Conservation (phyloP, 495 filamentous ascomycete species). For the Xanthoparmelia taractica region DNA sequence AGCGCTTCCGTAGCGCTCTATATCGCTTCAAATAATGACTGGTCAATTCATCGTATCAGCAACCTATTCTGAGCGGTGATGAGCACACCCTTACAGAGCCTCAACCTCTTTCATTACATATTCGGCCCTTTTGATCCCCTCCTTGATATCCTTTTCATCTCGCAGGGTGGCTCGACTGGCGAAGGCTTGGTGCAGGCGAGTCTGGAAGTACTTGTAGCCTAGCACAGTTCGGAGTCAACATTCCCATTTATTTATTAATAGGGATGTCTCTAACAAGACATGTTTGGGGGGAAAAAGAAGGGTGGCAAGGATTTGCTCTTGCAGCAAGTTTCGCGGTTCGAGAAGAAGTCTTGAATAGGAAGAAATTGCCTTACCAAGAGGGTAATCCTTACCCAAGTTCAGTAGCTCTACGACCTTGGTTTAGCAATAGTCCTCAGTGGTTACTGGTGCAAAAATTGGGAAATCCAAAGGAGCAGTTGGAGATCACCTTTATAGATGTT, state of each 20-base stretch:
- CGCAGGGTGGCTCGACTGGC: conserved; percentile 58
- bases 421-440: conserved; percentile 8
- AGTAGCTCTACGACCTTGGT: conserved; percentile 57
- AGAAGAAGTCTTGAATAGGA: too few relatives aligned
- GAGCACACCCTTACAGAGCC: conserved; percentile 60
- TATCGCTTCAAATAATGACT: conserved; percentile 96
- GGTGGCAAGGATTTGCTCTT: too few relatives aligned
- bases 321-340: too few relatives aligned
- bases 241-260: too few relatives aligned
- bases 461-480: not conserved
- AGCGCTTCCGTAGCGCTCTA: conserved; percentile 69
- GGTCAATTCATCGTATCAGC: conserved; percentile 21
- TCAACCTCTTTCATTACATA: conserved; percentile 96
- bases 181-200: conserved; percentile 79
- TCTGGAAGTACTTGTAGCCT: conserved; percentile 71
- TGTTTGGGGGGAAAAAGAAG: too few relatives aligned
- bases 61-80: conserved; percentile 20
- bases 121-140: conserved; percentile 68
- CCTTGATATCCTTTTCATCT: conserved; percentile 64
- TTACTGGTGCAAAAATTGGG: not conserved
- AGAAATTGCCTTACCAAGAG: conserved; percentile 41
- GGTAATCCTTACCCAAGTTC: conserved; percentile 77
- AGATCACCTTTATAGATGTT: conserved; percentile 78
- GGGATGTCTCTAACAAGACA: too few relatives aligned
- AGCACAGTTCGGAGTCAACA: too few relatives aligned